Conservation (phyloP, 2,329 filamentous ascomycete species). For the Cladosporium cucumerinum region DNA sequence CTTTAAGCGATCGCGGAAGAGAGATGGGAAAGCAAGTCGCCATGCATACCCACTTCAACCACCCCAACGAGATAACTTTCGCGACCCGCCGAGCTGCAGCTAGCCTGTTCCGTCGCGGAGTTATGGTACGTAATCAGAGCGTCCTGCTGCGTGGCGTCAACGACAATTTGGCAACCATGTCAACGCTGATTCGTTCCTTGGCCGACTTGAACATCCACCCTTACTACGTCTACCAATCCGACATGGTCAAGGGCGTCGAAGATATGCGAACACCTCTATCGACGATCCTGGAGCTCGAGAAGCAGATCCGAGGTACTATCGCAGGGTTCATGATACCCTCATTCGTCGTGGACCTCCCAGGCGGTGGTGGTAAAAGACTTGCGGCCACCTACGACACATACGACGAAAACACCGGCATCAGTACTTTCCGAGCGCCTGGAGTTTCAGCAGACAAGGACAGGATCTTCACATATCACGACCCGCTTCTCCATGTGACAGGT, state of each 20-base stretch:
- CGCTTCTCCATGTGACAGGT: conserved; percentile 25
- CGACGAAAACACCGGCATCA: conserved; percentile 52
- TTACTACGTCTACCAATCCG: conserved; percentile 65
- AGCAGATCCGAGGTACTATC: conserved; percentile 56
- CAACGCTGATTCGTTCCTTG: conserved; percentile 51
- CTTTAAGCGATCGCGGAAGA: conserved; percentile 50
- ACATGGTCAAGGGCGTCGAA: conserved; percentile 60
- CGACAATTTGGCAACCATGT: conserved; percentile 54
- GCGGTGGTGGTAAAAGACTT: conserved; percentile 61
- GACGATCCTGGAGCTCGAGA: conserved; percentile 58
- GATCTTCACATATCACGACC: conserved; percentile 59
- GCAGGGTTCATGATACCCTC: conserved; percentile 62
- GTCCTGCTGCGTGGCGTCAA: conserved; percentile 60
- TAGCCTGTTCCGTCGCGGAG: conserved; percentile 49
- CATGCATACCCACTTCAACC: conserved; percentile 65
- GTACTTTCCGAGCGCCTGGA: conserved; percentile 55
- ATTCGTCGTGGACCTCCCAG: conserved; percentile 63
- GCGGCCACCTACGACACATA: conserved; percentile 54
- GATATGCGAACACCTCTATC: conserved; percentile 60
- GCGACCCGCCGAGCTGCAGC: conserved; percentile 52
- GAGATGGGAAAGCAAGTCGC: conserved; percentile 57
- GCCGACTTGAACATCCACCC: conserved; percentile 57
- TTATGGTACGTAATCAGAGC: conserved; percentile 59
- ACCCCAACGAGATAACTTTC: conserved; percentile 61
- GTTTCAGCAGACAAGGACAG: conserved; percentile 42